These are phyloP conservation scores for Euptelea pleiosperma DNA, from an alignment of 164 flowering plant species.

Conservation along the genomic window DNA sequence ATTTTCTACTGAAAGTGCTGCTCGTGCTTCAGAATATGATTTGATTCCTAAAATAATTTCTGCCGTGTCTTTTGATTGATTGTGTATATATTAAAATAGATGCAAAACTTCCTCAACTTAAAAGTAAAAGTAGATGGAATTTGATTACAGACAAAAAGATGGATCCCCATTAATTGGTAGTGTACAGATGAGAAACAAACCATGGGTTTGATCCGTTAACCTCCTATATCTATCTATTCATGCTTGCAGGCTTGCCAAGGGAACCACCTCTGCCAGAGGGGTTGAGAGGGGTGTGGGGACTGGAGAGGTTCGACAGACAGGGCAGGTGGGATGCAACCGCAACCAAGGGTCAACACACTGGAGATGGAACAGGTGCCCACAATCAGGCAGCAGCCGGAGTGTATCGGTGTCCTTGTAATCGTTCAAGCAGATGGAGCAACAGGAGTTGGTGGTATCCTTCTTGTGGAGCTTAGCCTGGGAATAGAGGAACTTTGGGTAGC, in stretches of 20 bases:
- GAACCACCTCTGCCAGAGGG: conserved; percentile 71
- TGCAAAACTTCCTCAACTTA: too few relatives aligned
- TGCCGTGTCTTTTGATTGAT: too few relatives aligned
- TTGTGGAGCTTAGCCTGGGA: conserved; percentile 43
- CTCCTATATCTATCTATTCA: too few relatives aligned
- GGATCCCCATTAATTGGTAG: too few relatives aligned
- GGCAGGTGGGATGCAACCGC: conserved; percentile 70
- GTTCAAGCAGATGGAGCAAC: conserved; percentile 78
- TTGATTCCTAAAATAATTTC: too few relatives aligned
- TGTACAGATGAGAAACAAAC: too few relatives aligned
- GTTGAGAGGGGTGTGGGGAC: conserved; percentile 61
- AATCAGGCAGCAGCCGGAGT: conserved; percentile 69
- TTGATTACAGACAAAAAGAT: too few relatives aligned
- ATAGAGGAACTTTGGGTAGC: conserved; percentile 66
- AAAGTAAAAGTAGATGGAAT: too few relatives aligned
- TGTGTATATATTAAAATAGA: too few relatives aligned
- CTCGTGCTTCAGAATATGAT: too few relatives aligned
- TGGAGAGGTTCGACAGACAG: conserved; percentile 73
- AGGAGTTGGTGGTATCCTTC: conserved; percentile 32
- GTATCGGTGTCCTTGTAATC: conserved; percentile 60
- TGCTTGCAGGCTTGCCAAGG: conserved; percentile 47
- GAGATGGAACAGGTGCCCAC: conserved; percentile 67
- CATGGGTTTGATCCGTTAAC: too few relatives aligned
- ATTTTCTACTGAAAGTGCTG: too few relatives aligned
- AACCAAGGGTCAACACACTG: conserved; percentile 85